These are phyloP conservation scores for Coemansia sp. DNA, from an alignment of 192 early-diverging fungal species.

Conservation along the genomic window DNA sequence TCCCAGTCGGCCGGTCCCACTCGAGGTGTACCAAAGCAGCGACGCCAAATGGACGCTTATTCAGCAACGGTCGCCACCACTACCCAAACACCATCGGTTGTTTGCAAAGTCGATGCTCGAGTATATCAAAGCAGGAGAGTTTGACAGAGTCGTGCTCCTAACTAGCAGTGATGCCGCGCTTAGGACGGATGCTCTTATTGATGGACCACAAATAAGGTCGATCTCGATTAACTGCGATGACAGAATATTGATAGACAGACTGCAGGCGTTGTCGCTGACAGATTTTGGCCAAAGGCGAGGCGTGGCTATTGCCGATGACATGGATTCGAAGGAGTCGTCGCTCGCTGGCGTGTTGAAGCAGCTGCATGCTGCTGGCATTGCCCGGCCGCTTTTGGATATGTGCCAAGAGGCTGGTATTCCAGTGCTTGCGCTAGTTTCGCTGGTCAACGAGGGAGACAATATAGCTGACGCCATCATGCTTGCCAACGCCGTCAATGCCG, in stretches of 20 bases:
- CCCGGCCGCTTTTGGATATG: conserved; percentile 57
- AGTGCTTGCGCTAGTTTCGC: conserved; percentile 57
- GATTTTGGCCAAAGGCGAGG: conserved; percentile 10
- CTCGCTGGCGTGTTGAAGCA: conserved; percentile 29
- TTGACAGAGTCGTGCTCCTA: conserved; percentile 63
- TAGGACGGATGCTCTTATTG: conserved; percentile 65
- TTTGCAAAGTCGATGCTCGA: conserved; percentile 59
- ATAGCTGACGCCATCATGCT: conserved; percentile 66
- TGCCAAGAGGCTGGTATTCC: conserved; percentile 49
- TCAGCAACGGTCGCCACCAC: conserved; percentile 70
- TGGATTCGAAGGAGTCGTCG: neutral
- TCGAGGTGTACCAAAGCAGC: conserved; percentile 68
- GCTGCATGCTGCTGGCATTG: conserved; percentile 64
- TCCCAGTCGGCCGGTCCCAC: conserved; percentile 24
- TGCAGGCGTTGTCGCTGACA: conserved; percentile 33
- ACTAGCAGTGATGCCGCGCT: conserved; percentile 71
- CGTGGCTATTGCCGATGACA: neutral
- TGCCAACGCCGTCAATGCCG: conserved; percentile 57
- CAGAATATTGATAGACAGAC: conserved; percentile 26
- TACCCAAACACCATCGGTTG: conserved; percentile 54
- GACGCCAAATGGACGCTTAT: conserved; percentile 68
- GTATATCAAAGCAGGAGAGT: conserved; percentile 59
- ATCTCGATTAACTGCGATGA: conserved; percentile 57
- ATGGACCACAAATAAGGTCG: conserved; percentile 52
- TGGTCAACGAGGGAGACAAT: conserved; percentile 80